Evolutionary conservation across 148 eudicot species (phyloP).

Genomic region (Limonium bicolor): DNA sequence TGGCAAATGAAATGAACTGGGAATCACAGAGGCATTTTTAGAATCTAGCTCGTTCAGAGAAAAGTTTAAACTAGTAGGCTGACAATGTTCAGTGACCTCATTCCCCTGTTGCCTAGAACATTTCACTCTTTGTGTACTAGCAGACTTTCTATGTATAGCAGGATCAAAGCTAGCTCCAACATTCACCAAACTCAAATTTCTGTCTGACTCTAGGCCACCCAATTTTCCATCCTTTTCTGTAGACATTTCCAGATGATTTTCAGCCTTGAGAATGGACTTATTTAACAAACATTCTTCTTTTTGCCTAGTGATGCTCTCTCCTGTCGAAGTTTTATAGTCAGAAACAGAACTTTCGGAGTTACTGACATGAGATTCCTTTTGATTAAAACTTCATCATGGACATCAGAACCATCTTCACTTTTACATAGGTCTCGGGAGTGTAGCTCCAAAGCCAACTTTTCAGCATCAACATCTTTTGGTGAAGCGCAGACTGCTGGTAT

Average conservation of each 20-base stretch:
- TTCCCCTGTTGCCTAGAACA: no score
- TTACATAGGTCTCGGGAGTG: slow-evolving; percentile 15
- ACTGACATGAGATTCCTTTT: slow-evolving; percentile 5
- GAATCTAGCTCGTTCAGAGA: slow-evolving; percentile 9
- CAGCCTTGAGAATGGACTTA: neutral
- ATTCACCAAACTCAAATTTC: no score
- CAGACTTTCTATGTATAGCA: no score
- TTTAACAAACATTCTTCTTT: no score
- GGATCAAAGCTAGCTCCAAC: no score
- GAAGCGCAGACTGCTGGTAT: slow-evolving; percentile 9
- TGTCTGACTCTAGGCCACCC: slow-evolving; percentile 8
- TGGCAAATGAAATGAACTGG: slow-evolving; percentile 12
- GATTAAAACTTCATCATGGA: slow-evolving; percentile 14
- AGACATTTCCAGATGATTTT: slow-evolving; percentile 1
- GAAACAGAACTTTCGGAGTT: slow-evolving; percentile 2
- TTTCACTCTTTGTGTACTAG: no score
- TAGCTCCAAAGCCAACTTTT: slow-evolving; percentile 6
- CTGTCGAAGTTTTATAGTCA: slow-evolving; percentile 1
- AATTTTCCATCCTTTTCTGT: slow-evolving; percentile 7
- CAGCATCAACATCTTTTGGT: slow-evolving; percentile 13
- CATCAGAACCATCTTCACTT: slow-evolving; percentile 12
- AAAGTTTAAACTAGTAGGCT: slow-evolving; percentile 11
- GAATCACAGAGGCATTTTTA: slow-evolving; percentile 2
- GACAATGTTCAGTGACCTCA: slow-evolving; percentile 14
- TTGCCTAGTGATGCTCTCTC: slow-evolving; percentile 1